A percentile compares a stretch with the other conserved stretches of the same genome.
These are phyloP conservation scores for Amaranthus cruentus DNA, from an alignment of 148 eudicot species.

Conservation along the genomic window DNA sequence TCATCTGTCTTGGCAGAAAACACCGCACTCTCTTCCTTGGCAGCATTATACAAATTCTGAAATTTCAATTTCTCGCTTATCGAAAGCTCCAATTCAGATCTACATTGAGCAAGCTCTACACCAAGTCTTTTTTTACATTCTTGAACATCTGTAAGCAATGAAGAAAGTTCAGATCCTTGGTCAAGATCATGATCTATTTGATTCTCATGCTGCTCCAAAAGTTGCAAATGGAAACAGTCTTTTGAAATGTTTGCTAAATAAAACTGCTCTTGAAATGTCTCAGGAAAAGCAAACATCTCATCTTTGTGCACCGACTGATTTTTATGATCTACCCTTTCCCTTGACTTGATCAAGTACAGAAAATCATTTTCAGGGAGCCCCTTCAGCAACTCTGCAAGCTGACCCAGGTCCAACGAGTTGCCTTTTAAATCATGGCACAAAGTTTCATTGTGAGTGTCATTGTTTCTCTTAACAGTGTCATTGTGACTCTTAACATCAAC, in stretches of 20 bases:
- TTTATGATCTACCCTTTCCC: slow-evolving; percentile 26
- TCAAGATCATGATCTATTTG: slow-evolving; percentile 30
- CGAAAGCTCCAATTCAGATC: slow-evolving; percentile 53
- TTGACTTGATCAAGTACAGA: slow-evolving; percentile 42
- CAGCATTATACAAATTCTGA: slow-evolving; percentile 38
- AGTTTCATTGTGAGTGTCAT: slow-evolving; percentile 8
- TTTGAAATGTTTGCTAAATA: slow-evolving; percentile 50
- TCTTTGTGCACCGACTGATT: slow-evolving; percentile 18
- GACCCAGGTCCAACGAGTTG: slow-evolving; percentile 35
- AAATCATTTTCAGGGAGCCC: slow-evolving; percentile 53
- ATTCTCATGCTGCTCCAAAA: slow-evolving; percentile 38
- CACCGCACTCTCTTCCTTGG: slow-evolving; percentile 41
- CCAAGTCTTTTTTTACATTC: slow-evolving; percentile 44
- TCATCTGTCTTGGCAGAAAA: slow-evolving; percentile 48
- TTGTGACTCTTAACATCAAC: slow-evolving; percentile 6
- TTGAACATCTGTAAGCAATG: slow-evolving; percentile 39
- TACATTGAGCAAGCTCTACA: slow-evolving; percentile 54
- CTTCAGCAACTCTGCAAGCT: slow-evolving; percentile 50
- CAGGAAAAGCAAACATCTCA: slow-evolving; percentile 28
- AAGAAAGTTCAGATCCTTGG: slow-evolving; percentile 33
- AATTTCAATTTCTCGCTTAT: slow-evolving; percentile 44
- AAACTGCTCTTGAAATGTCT: slow-evolving; percentile 57
- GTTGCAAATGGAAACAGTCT: slow-evolving; percentile 46
- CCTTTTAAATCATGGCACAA: slow-evolving; percentile 28
- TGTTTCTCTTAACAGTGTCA: slow-evolving; percentile 15